Percentiles rank a stretch among this genome's conserved stretches.
These are phyloP conservation scores for Blepharisma stoltei DNA, from an alignment of 73 alveolate genomes.

Conservation along the genomic window DNA sequence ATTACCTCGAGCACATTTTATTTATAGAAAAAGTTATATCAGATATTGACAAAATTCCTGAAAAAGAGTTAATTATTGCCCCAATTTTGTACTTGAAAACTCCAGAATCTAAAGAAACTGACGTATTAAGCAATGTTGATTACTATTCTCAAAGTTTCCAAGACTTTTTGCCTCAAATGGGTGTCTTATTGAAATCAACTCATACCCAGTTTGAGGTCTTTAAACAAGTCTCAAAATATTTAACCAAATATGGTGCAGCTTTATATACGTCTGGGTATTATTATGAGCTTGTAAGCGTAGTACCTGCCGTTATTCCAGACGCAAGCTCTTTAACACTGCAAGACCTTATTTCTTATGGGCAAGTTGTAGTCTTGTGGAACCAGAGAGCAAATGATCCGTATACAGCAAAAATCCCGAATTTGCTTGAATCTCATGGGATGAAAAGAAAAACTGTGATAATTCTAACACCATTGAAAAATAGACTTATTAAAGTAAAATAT, in stretches of 20 bases:
- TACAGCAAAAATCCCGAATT: background rate
- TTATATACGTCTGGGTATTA: background rate
- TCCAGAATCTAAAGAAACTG: slow-evolving; percentile 4
- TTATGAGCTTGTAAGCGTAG: background rate
- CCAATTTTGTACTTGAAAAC: background rate
- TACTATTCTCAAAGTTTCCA: background rate
- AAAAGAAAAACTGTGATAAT: background rate
- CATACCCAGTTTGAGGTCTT: background rate
- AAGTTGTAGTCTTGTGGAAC: slow-evolving; percentile 7
- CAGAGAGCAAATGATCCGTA: background rate
- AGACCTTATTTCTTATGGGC: background rate
- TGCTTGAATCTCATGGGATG: background rate
- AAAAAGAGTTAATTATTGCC: background rate
- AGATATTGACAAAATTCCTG: background rate
- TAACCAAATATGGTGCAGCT: background rate
- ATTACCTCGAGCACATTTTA: too few relatives aligned
- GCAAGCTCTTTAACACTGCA: background rate
- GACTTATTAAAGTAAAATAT: background rate
- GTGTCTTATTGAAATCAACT: background rate
- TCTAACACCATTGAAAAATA: slow-evolving; percentile 11
- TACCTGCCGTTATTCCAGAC: background rate
- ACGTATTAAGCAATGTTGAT: background rate
- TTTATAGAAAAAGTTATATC: background rate
- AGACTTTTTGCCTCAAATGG: background rate
- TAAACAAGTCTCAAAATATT: background rate